Percentiles rank a stretch among this genome's conserved stretches.
Evolutionary conservation across 2,329 filamentous ascomycete genomes (phyloP).

Genomic region (Dothiorella sarmentorum): DNA sequence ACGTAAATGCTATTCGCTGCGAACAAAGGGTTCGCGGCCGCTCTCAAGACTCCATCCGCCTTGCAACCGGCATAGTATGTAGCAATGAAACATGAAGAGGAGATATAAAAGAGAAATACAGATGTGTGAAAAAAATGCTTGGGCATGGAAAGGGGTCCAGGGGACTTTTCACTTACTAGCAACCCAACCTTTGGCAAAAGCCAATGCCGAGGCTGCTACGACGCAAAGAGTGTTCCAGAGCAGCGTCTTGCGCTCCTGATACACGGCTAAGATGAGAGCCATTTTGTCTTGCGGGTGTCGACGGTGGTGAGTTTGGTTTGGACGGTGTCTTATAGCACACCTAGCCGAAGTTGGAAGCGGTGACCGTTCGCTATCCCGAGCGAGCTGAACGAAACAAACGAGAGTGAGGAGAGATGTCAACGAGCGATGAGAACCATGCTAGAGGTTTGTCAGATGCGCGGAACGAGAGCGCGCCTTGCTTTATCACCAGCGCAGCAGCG

Average conservation of each 20-base stretch:
- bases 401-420: no score
- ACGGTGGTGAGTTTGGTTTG: background rate
- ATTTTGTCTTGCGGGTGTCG: background rate
- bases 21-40: no score
- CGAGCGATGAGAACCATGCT: background rate
- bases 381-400: background rate
- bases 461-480: background rate
- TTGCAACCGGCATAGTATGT: no score
- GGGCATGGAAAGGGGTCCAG: background rate
- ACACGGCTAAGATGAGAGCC: constrained; percentile 10
- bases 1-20: no score
- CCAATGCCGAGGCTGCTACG: background rate
- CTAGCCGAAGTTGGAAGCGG: constrained; percentile 12
- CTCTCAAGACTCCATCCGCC: no score
- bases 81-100: no score
- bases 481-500: background rate
- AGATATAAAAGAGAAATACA: background rate
- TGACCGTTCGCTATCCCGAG: background rate
- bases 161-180: background rate
- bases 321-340: constrained; percentile 8
- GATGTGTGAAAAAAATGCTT: background rate
- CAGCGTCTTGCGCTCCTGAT: constrained; percentile 12
- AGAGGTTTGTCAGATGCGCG: background rate
- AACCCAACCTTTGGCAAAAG: constrained; percentile 8
- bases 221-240: background rate